phyloP scores from a whole-genome alignment of 495 filamentous ascomycete species.

The Tetracladium marchalianum region DNA sequence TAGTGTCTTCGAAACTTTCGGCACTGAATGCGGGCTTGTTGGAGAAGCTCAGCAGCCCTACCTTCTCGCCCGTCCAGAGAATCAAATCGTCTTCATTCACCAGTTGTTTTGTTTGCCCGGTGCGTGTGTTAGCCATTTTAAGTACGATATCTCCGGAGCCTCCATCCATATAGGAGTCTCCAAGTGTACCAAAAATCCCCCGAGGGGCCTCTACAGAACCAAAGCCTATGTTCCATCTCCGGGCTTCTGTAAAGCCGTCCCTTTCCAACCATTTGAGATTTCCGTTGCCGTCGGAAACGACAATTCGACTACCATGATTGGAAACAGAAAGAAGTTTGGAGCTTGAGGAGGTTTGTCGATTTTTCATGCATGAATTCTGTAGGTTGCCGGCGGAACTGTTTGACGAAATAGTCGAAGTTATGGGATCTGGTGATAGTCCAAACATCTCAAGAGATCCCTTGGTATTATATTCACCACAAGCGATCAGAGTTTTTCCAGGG shows the following conservation, averaged over 20 bases:
- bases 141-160: conserved; percentile 55
- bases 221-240: conserved; percentile 60
- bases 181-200: conserved; percentile 30
- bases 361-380: conserved; percentile 44
- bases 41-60: conserved; percentile 61
- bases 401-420: conserved; percentile 27
- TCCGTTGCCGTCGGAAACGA: conserved; percentile 76
- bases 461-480: conserved; percentile 90
- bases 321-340: conserved; percentile 78
- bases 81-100: conserved; percentile 55
- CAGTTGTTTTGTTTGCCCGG: conserved; percentile 22
- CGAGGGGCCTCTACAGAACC: conserved; percentile 25
- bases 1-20: conserved; percentile 35
- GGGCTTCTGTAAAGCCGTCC: conserved; percentile 72
- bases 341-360: conserved; percentile 72
- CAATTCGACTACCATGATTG: conserved; percentile 75
- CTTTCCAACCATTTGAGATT: conserved; percentile 87
- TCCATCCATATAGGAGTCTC: conserved; percentile 29
- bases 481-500: conserved; percentile 55
- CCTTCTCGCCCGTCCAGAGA: conserved; percentile 72
- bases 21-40: conserved; percentile 33
- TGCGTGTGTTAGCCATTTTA: conserved; percentile 57
- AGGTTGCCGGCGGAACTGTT: conserved; percentile 24
- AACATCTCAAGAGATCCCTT: conserved; percentile 89
- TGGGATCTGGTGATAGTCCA: conserved; percentile 36